Percentiles rank a stretch among this genome's conserved stretches.
Evolutionary conservation across 148 eudicot species (phyloP).

Genomic region (Limonium bicolor): DNA sequence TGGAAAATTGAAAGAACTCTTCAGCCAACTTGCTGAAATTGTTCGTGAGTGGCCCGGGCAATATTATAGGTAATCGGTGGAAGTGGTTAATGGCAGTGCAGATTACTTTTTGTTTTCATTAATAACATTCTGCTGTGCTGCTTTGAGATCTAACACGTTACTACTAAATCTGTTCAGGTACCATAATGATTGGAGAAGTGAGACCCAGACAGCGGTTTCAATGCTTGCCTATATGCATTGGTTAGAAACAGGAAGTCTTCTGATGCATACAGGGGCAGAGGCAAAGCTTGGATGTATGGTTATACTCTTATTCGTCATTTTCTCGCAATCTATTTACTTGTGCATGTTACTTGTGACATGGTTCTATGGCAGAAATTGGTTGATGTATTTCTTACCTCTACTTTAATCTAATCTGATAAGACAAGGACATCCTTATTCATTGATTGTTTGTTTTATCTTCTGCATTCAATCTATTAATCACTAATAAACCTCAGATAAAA

Average conservation of each 20-base stretch:
- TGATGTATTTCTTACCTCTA: too few species aligned
- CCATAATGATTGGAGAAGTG: constrained; percentile 89
- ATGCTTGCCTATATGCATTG: constrained; percentile 87
- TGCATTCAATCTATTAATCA: too few species aligned
- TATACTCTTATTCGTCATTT: background rate
- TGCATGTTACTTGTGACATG: too few species aligned
- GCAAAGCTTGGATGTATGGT: constrained; percentile 75
- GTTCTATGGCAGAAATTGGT: too few species aligned
- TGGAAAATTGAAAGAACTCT: constrained; percentile 41
- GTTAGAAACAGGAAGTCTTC: constrained; percentile 80
- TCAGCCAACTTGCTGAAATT: constrained; percentile 55
- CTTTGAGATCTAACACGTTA: background rate
- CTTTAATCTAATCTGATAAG: too few species aligned
- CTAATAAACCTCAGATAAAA: too few species aligned
- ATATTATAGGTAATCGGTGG: constrained; percentile 65
- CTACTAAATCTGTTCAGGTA: constrained; percentile 32
- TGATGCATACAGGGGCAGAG: constrained; percentile 73
- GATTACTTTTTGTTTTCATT: background rate
- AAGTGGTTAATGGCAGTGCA: background rate
- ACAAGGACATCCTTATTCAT: too few species aligned
- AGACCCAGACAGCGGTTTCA: constrained; percentile 68
- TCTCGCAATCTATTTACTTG: background rate
- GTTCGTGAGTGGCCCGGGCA: constrained; percentile 74
- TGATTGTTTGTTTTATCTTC: too few species aligned
- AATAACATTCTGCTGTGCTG: background rate